Evolutionary conservation across 176 grass and related monocot species (phyloP), one percentile per base, ranked within the genome.

Genomic region (Bromus sterilis): DNA sequence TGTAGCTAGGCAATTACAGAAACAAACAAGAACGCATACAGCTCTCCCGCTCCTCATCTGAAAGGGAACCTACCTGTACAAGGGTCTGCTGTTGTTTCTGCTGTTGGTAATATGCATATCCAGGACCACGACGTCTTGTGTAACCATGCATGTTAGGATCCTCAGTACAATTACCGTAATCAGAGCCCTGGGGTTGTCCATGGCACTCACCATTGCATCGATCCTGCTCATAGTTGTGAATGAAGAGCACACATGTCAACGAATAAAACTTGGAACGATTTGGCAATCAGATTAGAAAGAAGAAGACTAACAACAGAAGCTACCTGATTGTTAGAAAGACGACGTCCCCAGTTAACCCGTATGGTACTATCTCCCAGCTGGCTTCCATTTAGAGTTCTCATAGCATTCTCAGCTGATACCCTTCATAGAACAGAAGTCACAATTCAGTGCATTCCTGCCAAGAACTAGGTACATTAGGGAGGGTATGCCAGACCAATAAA

Each of bases 321-420:
- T 78, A 89, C 90, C 87, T 89, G 80, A 71, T 92, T 87, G 23
- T 81, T 89, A 80, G 80, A 4, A 73, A 48, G 9, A 15, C 11
- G 75, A 31, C 5, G 84, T 12, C 71, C 84, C 84, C 84, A 93
- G 36, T 32, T 48, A 65, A 93, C 4, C 16, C 60, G 69, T 34
- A 87, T 74, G 15, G n/a, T 68, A 2, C 60, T 68, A 35, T 78
- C 77, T 58, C 80, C 83, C 36, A 92, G 51, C 21, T 78, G 53
- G 63, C 76, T 84, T 59, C 66, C 87, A 77, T 92, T 89, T 48
- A 92, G 80, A 80, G 83, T 55, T 75, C 42, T 78, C 24, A 84
- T 56, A 5, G 90, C 90, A 37, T 89, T 80, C 63, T 89, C 86
- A 66, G 87, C 87, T 43, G 76, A 86, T 56, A 84, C 58, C 53